These are phyloP conservation scores for Boletellus deceptivus DNA, from an alignment of 1,284 basidiomycete species.

Conservation along the genomic window DNA sequence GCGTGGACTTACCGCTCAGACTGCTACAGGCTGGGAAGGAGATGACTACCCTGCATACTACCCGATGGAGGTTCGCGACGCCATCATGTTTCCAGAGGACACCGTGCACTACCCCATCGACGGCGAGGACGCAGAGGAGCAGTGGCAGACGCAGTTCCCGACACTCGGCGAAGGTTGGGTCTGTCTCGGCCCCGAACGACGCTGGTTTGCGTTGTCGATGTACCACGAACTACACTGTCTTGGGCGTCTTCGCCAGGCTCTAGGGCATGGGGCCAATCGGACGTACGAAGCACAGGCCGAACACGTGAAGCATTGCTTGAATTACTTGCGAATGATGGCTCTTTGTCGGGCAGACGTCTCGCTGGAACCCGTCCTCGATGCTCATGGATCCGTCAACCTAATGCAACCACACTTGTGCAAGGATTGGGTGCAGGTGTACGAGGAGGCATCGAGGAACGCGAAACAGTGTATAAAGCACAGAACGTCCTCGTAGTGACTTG, in stretches of 20 bases:
- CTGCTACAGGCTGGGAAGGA: constrained; percentile 21
- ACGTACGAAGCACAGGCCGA: constrained; percentile 37
- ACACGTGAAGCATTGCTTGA: constrained; percentile 36
- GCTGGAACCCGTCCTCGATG: constrained; percentile 31
- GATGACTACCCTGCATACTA: constrained; percentile 30
- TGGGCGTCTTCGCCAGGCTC: constrained; percentile 24
- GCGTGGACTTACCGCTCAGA: constrained; percentile 5
- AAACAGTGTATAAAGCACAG: constrained; percentile 7
- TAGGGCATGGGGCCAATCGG: constrained; percentile 15
- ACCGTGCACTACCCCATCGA: constrained; percentile 28
- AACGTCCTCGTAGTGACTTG: not conserved
- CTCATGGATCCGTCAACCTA: constrained; percentile 39
- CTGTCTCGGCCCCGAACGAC: constrained; percentile 25
- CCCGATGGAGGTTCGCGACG: constrained; percentile 22
- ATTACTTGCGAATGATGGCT: constrained; percentile 35
- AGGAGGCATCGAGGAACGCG: constrained; percentile 22
- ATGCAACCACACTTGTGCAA: constrained; percentile 43
- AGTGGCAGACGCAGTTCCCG: constrained; percentile 27
- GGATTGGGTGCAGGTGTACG: constrained; percentile 47
- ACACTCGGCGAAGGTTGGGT: constrained; percentile 24
- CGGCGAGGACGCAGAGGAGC: constrained; percentile 19
- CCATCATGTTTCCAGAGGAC: constrained; percentile 27
- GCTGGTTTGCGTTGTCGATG: constrained; percentile 31
- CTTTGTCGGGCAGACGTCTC: constrained; percentile 38
- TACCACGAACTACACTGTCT: constrained; percentile 37